Base-by-base conservation (phyloP, 129 eudicot genomes). In the Deinandra increscens region DNA sequence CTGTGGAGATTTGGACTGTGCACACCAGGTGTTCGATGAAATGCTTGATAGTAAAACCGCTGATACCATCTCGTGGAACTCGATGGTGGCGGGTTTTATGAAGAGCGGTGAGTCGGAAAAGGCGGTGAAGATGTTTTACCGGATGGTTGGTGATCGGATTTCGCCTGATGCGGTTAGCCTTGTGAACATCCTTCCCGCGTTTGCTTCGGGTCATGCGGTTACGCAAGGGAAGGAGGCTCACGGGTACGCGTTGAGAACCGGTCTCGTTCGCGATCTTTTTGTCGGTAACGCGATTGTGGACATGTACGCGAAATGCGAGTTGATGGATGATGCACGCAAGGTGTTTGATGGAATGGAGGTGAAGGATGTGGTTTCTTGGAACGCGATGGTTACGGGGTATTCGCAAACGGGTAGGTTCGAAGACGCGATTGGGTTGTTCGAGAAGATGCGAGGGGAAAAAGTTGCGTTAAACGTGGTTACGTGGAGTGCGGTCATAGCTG, bases 341-440 rank as follows among this genome's bases (percentile, higher is more conserved):
- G 81, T 85, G 13, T 90, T 90, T 63, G 84, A 73, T 6, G 18
- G 44, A 4, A 90, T 87, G 89, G 70, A 71, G 69, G 79, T 79
- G 44, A 90, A 83, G 76, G 97, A 90, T 72, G 91, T 90, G 9
- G 92, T 86, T 54, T 79, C 97, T 18, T 91, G 97, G 97, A 91
- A 91, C 55, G 83, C 82, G 1, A 72, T 91, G 84, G 95, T 91
- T 19, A 81, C 90, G 0, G 97, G 97, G 39, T 71, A 81, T 70
- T 91, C 97, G 0, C 92, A 87, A 64, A 72, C 72, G 17, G 95
- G 95, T 61, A 78, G 83, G 54, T 87, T 79, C 46, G 88, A 83
- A 34, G 88, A 87, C 72, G 97, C 90, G 59, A 78, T 85, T 33
- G 77, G 81, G 36, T 50, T 91, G 75, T 82, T 87, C 73, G 81